A percentile compares a stretch with the other conserved stretches of the same genome.
These are phyloP conservation scores for Dissophora ornata DNA, from an alignment of 192 early-diverging fungal species.

Conservation along the genomic window DNA sequence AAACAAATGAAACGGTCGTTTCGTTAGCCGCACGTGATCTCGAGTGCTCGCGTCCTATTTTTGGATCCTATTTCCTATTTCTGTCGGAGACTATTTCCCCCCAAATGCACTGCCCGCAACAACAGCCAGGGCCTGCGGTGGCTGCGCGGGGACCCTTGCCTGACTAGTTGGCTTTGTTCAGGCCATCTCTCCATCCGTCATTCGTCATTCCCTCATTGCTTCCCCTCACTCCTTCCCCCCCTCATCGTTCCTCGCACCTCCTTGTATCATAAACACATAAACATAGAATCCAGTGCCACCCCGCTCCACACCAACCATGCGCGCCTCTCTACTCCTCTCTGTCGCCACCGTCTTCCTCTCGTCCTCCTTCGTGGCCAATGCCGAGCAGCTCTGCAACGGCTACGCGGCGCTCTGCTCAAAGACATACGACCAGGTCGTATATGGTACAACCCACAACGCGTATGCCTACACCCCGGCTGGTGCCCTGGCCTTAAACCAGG, in stretches of 20 bases:
- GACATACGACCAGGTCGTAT: conserved; percentile 71
- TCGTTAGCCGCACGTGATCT: too few relatives aligned
- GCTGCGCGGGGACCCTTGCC: too few relatives aligned
- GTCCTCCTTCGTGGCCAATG: conserved; percentile 3
- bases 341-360: conserved; percentile 18
- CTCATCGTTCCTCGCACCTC: background rate
- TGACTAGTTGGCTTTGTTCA: too few relatives aligned
- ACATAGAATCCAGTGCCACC: too few relatives aligned
- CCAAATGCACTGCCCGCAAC: too few relatives aligned
- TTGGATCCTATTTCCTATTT: too few relatives aligned
- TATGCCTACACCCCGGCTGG: conserved; percentile 64
- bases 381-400: conserved; percentile 70
- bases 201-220: background rate
- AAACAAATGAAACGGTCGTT: too few relatives aligned
- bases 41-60: too few relatives aligned
- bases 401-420: conserved; percentile 72
- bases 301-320: conserved; percentile 13
- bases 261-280: background rate
- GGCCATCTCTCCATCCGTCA: background rate
- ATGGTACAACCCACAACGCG: conserved; percentile 81
- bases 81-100: too few relatives aligned
- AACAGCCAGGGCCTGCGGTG: too few relatives aligned
- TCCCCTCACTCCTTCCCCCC: background rate
- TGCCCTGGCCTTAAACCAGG: conserved; percentile 75
- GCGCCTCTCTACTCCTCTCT: conserved; percentile 28